A percentile compares a stretch with the other conserved stretches of the same genome.
phyloP scores from a whole-genome alignment of 768 basidiomycete species.

The Podaxis mareebaensis region DNA sequence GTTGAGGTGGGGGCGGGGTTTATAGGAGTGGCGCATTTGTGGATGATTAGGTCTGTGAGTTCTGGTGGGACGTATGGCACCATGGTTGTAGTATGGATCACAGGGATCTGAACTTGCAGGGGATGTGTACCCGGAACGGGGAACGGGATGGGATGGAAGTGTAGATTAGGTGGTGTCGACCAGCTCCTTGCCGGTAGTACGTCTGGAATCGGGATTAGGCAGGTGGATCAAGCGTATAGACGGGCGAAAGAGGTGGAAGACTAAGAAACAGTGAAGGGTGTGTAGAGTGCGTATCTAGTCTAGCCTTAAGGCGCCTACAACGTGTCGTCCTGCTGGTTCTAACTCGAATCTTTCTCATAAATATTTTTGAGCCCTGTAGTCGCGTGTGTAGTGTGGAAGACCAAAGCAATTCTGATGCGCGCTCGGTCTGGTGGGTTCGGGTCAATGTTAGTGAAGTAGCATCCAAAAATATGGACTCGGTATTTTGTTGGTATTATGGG shows the following conservation, averaged over 20 bases:
- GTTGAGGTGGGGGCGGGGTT: neutral
- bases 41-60: constrained; percentile 9
- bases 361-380: no score
- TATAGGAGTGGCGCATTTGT: neutral
- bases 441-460: no score
- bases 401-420: no score
- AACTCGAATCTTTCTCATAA: neutral
- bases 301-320: neutral
- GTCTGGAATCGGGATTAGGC: neutral
- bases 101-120: no score
- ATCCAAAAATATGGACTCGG: no score
- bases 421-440: no score
- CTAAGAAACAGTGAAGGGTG: neutral
- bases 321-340: neutral
- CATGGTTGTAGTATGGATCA: neutral
- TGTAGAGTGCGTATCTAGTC: neutral
- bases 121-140: no score
- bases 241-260: neutral
- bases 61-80: constrained; percentile 3
- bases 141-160: no score
- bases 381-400: no score
- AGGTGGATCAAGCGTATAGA: neutral
- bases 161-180: neutral
- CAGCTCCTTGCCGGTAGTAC: neutral
- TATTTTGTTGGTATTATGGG: no score